Percentiles rank a stretch among this genome's conserved stretches.
Evolutionary conservation across 257 asterid species (phyloP).

Genomic region (Schizonepeta tenuifolia): DNA sequence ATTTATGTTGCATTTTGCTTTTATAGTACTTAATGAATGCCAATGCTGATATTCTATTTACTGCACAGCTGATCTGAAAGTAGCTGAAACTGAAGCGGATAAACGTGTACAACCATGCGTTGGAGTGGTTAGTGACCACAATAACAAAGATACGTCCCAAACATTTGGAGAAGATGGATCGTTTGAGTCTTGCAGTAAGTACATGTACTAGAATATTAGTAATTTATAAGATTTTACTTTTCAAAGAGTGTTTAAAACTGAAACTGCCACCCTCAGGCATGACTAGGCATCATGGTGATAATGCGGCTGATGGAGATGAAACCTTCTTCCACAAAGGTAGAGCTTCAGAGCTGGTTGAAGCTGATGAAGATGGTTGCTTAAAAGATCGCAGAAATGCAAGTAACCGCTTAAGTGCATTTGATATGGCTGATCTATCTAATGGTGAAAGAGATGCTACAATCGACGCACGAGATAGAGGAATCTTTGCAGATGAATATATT

Average conservation of each 20-base stretch:
- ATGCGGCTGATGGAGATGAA: constrained; percentile 22
- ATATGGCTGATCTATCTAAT: constrained; percentile 24
- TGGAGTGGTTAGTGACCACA: constrained; percentile 24
- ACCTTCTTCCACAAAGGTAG: constrained; percentile 15
- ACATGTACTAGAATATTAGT: not conserved
- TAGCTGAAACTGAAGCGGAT: constrained; percentile 30
- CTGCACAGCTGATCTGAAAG: constrained; percentile 40
- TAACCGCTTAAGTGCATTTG: constrained; percentile 1
- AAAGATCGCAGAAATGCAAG: constrained; percentile 17
- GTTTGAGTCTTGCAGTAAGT: constrained; percentile 32
- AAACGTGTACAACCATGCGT: not conserved
- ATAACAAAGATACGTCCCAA: not conserved
- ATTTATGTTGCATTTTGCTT: not conserved
- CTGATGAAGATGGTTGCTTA: constrained; percentile 26
- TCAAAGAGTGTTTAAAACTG: constrained; percentile 15
- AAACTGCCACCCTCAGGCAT: constrained; percentile 23
- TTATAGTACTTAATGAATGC: not conserved
- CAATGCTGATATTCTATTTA: not conserved
- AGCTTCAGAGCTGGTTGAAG: constrained; percentile 31
- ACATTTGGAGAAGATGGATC: constrained; percentile 33
- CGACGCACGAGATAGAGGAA: constrained; percentile 27
- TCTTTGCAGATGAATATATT: constrained; percentile 14
- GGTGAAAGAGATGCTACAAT: constrained; percentile 31
- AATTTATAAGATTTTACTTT: not conserved
- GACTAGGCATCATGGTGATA: constrained; percentile 24